Conservation (phyloP, 2,329 filamentous ascomycete species). For the Exserohilum rostratum region DNA sequence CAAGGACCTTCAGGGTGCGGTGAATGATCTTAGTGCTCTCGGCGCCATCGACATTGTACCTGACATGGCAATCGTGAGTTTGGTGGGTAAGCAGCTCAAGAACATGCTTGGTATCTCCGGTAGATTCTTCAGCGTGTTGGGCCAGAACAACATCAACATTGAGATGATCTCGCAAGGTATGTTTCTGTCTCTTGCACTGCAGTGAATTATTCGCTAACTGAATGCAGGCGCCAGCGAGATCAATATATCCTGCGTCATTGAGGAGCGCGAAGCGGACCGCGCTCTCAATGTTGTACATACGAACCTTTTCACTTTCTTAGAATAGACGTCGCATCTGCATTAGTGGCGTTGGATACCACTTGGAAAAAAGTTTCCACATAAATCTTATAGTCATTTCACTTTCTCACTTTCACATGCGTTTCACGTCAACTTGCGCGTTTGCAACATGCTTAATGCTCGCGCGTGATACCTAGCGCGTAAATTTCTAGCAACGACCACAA, state of each 20-base stretch:
- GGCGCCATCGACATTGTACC: constrained; percentile 89
- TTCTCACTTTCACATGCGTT: not conserved
- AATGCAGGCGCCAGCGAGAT: constrained; percentile 91
- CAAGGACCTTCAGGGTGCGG: constrained; percentile 57
- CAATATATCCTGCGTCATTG: constrained; percentile 98
- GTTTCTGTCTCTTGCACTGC: constrained; percentile 17
- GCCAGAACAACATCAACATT: constrained; percentile 93
- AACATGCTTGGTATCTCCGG: constrained; percentile 93
- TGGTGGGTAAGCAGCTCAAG: constrained; percentile 96
- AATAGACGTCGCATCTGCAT: constrained; percentile 56
- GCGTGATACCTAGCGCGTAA: not conserved
- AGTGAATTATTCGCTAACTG: not conserved
- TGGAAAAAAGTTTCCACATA: constrained; percentile 13
- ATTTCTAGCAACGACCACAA: not conserved
- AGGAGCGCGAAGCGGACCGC: constrained; percentile 85
- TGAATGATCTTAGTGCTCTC: constrained; percentile 75
- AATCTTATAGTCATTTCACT: not conserved
- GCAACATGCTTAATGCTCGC: not conserved
- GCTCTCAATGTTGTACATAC: constrained; percentile 97
- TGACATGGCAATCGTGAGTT: constrained; percentile 92
- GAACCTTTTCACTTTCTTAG: constrained; percentile 93
- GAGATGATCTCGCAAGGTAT: constrained; percentile 99
- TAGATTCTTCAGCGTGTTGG: constrained; percentile 91
- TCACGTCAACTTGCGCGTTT: constrained; percentile 13
- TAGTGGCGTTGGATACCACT: constrained; percentile 34